Evolutionary conservation across 306 rosid species (phyloP), one percentile per base, ranked within the genome.

Genomic region (Sindora glabra): DNA sequence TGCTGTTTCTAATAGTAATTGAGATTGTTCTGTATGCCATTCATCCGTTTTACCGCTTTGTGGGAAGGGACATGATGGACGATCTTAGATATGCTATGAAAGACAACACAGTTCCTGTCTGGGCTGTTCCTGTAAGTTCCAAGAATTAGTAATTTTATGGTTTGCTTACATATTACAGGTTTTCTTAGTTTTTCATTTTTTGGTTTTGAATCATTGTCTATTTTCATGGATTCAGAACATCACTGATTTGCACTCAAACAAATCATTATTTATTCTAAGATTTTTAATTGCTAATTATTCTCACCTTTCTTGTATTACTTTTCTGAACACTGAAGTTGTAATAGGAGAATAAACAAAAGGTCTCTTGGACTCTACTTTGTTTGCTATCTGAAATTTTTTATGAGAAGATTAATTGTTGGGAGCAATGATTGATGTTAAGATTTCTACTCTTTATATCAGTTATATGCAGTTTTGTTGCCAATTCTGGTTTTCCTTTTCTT

Each of bases 51-150:
- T 54, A 67, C 64, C 98, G 98, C 53, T 92, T 81, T 49, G 96
- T 92, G 2, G 96, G 96, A 32, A 83, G 85, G 75, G 98, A 82
- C 24, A 88, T 86, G 98, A 79, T 92, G 98, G 76, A 67, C 10
- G 98, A 92, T 55, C 96, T 92, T 33, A 88, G 48, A 63, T 92
- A 79, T 59, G 96, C 98, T 40, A 23, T 92, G 77, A 83, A 83
- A 71, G 83, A 42, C 5, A 88, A 80, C 74, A 86, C 95, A 6
- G 95, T 92, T 11, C 98, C 98, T 21, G 33, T 70, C 18, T 92
- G 98, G 98, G 76, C 98, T 49, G 95, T 92, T 51, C 96, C 96
- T 39, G 98, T 92, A 68, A 81, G 86, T 70, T 32, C 36, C 33
- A 19, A 48, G 16, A 64, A 44, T 50, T 64, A 2, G n/a, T 6